Conservation (phyloP, 2,329 filamentous ascomycete genomes). For the Fusarium verrucosum region DNA sequence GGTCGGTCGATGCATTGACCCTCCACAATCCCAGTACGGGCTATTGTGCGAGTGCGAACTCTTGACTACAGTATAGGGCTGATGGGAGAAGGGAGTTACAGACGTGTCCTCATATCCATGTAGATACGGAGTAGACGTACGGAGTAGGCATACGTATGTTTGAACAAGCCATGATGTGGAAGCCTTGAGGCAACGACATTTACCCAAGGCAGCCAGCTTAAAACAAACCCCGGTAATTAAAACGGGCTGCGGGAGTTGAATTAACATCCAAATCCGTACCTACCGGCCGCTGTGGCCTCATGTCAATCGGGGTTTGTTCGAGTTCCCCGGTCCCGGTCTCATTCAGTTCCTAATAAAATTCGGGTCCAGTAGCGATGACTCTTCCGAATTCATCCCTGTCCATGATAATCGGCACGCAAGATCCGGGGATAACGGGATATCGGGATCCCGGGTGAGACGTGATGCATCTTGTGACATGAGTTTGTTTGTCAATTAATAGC, state of each 20-base stretch:
- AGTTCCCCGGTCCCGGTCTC: not conserved
- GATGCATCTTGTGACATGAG: conserved; percentile 12
- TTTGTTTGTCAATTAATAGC: conserved; percentile 2
- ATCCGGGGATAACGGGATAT: conserved; percentile 25
- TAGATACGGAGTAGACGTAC: too few relatives aligned
- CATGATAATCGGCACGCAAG: conserved; percentile 27
- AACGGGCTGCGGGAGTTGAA: not conserved
- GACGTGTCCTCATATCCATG: conserved; percentile 8
- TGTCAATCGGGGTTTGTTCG: not conserved
- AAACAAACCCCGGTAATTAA: conserved; percentile 1
- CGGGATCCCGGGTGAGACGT: too few relatives aligned
- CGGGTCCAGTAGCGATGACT: conserved; percentile 15
- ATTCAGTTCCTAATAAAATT: conserved; percentile 1
- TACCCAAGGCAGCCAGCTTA: conserved; percentile 27
- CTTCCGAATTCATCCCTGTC: conserved; percentile 20
- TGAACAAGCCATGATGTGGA: conserved; percentile 16
- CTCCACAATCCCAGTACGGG: conserved; percentile 1
- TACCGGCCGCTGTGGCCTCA: too few relatives aligned
- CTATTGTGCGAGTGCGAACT: not conserved
- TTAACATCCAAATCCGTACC: too few relatives aligned
- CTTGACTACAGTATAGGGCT: conserved; percentile 30
- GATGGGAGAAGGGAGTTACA: not conserved
- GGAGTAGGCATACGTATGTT: conserved; percentile 10
- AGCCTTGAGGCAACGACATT: conserved; percentile 32
- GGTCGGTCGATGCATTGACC: not conserved